These are phyloP conservation scores for Claviceps sp. DNA, from an alignment of 2,329 filamentous ascomycete genomes.

Conservation along the genomic window DNA sequence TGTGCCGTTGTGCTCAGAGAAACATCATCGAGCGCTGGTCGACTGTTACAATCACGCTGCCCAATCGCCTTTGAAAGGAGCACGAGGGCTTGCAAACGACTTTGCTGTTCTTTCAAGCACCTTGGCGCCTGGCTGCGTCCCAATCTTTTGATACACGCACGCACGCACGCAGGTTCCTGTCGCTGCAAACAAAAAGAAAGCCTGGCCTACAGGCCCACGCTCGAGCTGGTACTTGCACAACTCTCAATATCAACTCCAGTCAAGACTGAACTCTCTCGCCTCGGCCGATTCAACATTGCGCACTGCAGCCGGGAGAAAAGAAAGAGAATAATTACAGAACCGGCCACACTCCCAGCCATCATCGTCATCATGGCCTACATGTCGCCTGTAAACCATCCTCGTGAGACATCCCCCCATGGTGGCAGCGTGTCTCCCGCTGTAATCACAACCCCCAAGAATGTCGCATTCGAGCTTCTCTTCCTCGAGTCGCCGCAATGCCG, in stretches of 20 bases:
- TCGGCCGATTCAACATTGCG: constrained; percentile 6
- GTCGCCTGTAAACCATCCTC: constrained; percentile 27
- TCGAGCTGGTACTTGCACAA: constrained; percentile 13
- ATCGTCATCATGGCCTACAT: constrained; percentile 29
- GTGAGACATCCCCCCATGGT: constrained; percentile 24
- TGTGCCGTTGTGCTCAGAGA: constrained; percentile 9
- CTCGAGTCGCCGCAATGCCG: constrained; percentile 53
- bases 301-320: background rate
- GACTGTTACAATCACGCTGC: background rate
- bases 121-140: constrained; percentile 8
- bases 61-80: background rate
- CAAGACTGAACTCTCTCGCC: constrained; percentile 10
- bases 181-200: constrained; percentile 16
- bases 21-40: background rate
- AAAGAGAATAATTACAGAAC: background rate
- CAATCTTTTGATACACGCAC: background rate
- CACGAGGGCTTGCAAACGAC: background rate
- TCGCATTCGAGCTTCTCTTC: constrained; percentile 67
- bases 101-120: constrained; percentile 6
- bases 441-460: constrained; percentile 49
- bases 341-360: too few species aligned
- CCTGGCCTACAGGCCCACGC: constrained; percentile 11
- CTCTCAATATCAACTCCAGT: constrained; percentile 9
- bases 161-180: background rate
- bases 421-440: constrained; percentile 35